A percentile compares a stretch with the other conserved stretches of the same genome.
Evolutionary conservation across 768 basidiomycete species (phyloP).

Genomic region (Suillus occidentalis): DNA sequence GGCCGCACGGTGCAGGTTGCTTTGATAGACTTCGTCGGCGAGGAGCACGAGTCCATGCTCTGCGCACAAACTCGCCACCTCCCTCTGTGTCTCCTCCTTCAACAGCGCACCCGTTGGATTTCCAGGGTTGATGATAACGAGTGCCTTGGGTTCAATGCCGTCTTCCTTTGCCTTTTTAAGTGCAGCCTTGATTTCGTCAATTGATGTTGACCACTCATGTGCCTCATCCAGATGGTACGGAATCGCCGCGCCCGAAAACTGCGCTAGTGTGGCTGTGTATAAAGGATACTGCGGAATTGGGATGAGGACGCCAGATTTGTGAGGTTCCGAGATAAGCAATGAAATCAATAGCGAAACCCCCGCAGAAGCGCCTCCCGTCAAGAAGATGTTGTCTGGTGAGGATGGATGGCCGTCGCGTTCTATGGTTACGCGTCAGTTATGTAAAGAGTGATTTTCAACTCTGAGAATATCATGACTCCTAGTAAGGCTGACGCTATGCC

Average conservation of each 20-base stretch:
- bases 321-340: slow-evolving; percentile 67
- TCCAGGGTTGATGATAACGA: slow-evolving; percentile 98
- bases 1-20: slow-evolving; percentile 73
- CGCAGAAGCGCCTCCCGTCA: slow-evolving; percentile 91
- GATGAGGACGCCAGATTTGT: slow-evolving; percentile 77
- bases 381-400: slow-evolving; percentile 83
- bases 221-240: slow-evolving; percentile 90
- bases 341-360: slow-evolving; percentile 89
- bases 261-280: slow-evolving; percentile 93
- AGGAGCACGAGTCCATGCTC: slow-evolving; percentile 83
- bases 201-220: slow-evolving; percentile 80
- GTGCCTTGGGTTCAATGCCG: slow-evolving; percentile 69
- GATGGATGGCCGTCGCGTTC: slow-evolving; percentile 90
- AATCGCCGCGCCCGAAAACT: slow-evolving; percentile 74
- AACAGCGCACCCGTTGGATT: slow-evolving; percentile 95
- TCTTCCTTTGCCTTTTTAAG: slow-evolving; percentile 63
- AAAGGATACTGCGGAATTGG: slow-evolving; percentile 98
- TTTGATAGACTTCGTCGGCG: slow-evolving; percentile 99
- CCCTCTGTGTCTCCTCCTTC: slow-evolving; percentile 63
- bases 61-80: slow-evolving; percentile 83
- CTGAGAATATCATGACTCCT: neutral
- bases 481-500: neutral
- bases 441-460: neutral
- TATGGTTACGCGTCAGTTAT: slow-evolving; percentile 28
- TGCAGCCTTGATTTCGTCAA: slow-evolving; percentile 61